Evolutionary conservation across 192 early-diverging fungal species (phyloP), one percentile per base, ranked within the genome.

Genomic region (Entomortierella beljakovae): DNA sequence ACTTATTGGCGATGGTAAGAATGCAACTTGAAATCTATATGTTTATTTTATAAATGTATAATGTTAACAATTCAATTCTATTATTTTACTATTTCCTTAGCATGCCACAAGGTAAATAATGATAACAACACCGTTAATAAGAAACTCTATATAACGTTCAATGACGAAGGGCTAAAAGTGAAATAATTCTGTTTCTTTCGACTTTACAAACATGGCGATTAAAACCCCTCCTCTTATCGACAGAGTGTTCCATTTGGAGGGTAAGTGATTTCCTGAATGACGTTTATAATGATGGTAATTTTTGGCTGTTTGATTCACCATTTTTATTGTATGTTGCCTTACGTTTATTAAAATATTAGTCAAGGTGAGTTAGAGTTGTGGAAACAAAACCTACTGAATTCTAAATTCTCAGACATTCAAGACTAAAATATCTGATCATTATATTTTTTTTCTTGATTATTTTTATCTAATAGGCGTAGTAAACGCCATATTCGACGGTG

Each of bases 171-270:
- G 35, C 26, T 59, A 26, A 22, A 37, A 34, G 23, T 2, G 15
- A 40, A 8, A 10, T 34, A n/a, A n/a, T n/a, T n/a, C 37, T 40
- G 37, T 40, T 40, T 40, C 13, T 40, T 40, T 40, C 13, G n/a
- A n/a, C n/a, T n/a, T n/a, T n/a, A n/a, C n/a, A n/a, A n/a, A n/a
- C n/a, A n/a, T n/a, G n/a, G n/a, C 37, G 13, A 38, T 38, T 13
- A 38, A 8, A 20, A 1, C 49, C 25, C n/a, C 20, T 42, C n/a
- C 25, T 11, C 23, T 8, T 26, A 29, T 48, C 20, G 3, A 37
- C 55, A 76, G 72, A 76, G 72, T 23, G 72, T 76, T 8, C 72
- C 72, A 3, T 76, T 76, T 57, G 72, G 72, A 49, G 72, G 72
- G 72, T 76, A 68, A 48, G 72, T 43, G 23, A 22, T 50, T 6